phyloP scores from a whole-genome alignment of 1,284 basidiomycete species.

The Thelephora terrestris region DNA sequence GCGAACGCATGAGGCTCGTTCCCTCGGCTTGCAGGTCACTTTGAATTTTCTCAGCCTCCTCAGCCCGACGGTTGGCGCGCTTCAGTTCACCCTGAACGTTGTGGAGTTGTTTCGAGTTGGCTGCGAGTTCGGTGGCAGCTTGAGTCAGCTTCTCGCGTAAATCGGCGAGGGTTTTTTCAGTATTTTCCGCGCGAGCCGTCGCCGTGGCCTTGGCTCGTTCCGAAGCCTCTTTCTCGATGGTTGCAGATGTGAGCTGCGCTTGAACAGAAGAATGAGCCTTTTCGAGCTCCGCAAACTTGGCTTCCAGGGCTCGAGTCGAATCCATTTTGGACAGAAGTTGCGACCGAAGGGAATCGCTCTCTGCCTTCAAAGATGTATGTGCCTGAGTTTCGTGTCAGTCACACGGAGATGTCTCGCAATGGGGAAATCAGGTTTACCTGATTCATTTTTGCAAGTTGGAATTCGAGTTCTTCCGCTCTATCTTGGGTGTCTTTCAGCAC shows the following conservation, averaged over 20 bases:
- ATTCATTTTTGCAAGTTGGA: constrained; percentile 65
- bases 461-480: constrained; percentile 70
- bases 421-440: constrained; percentile 36
- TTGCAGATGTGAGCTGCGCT: constrained; percentile 32
- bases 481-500: constrained; percentile 69
- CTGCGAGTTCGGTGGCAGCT: constrained; percentile 40
- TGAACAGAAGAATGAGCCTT: constrained; percentile 29
- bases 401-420: neutral
- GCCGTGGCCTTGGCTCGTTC: constrained; percentile 38
- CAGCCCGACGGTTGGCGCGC: constrained; percentile 49
- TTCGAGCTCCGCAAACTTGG: constrained; percentile 36
- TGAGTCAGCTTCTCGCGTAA: constrained; percentile 50
- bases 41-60: constrained; percentile 63
- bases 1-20: constrained; percentile 57
- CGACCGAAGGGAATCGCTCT: constrained; percentile 44
- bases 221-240: constrained; percentile 36
- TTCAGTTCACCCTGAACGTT: constrained; percentile 51
- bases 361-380: constrained; percentile 44
- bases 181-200: constrained; percentile 34
- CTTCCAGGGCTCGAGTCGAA: constrained; percentile 31
- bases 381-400: constrained; percentile 29
- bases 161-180: constrained; percentile 34
- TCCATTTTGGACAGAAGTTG: constrained; percentile 32
- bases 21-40: constrained; percentile 66
- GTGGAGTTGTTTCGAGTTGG: constrained; percentile 48